These are phyloP conservation scores for Fusarium camptoceras DNA, from an alignment of 2,329 filamentous ascomycete species.

Conservation along the genomic window DNA sequence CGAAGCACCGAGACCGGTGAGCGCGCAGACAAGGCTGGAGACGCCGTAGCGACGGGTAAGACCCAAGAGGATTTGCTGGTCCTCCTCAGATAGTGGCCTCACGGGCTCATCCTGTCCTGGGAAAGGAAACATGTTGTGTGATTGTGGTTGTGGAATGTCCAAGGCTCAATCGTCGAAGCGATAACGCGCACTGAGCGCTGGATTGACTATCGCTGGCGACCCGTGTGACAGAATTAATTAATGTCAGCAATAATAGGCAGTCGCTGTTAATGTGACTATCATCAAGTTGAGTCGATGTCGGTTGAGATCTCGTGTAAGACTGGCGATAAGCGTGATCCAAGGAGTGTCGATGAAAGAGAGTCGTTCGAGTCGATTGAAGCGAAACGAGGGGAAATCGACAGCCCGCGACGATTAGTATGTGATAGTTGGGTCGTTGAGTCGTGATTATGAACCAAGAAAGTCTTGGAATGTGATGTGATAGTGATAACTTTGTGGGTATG, in stretches of 20 bases:
- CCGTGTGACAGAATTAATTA: conserved; percentile 4
- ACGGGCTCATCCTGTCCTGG: conserved; percentile 51
- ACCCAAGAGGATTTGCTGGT: conserved; percentile 53
- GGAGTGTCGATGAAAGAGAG: conserved; percentile 27
- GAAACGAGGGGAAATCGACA: conserved; percentile 45
- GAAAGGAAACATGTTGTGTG: conserved; percentile 51
- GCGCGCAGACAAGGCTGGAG: conserved; percentile 52
- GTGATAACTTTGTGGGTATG: conserved; percentile 21
- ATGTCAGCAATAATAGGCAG: conserved; percentile 30
- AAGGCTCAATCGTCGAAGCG: conserved; percentile 30
- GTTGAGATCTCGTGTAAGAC: conserved; percentile 11
- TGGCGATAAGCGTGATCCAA: conserved; percentile 26
- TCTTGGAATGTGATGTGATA: conserved; percentile 21
- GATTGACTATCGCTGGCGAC: conserved; percentile 18
- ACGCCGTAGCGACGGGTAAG: conserved; percentile 56
- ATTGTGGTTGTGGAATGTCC: conserved; percentile 19
- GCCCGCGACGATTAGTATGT: conserved; percentile 44
- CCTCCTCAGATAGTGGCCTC: conserved; percentile 54
- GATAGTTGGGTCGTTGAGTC: conserved; percentile 35
- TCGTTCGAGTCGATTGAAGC: conserved; percentile 21
- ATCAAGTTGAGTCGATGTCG: conserved; percentile 13
- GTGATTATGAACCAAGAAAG: conserved; percentile 26
- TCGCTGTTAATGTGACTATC: conserved; percentile 30
- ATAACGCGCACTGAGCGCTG: conserved; percentile 46
- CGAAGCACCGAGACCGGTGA: conserved; percentile 52